Conservation (phyloP, 345 rosid species). For the Raphanus raphanistrum region DNA sequence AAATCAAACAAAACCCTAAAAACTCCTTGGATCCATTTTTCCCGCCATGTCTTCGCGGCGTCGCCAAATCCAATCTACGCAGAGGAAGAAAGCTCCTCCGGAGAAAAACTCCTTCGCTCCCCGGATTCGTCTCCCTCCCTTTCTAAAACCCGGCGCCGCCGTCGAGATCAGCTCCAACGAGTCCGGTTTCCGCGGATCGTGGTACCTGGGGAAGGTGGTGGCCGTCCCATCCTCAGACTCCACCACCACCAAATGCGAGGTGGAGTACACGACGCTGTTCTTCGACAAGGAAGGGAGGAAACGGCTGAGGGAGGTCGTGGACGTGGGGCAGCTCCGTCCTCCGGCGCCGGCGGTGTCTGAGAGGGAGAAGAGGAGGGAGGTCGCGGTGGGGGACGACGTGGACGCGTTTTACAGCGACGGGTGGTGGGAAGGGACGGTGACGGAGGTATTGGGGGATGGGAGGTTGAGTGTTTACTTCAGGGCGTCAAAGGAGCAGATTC, state of each 20-base stretch:
- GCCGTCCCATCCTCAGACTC: slow-evolving; percentile 33
- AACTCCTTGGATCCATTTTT: background rate
- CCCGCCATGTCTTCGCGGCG: slow-evolving; percentile 22
- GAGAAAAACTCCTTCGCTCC: background rate
- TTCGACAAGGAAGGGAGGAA: slow-evolving; percentile 50
- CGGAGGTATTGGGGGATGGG: slow-evolving; percentile 52
- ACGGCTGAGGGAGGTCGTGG: slow-evolving; percentile 47
- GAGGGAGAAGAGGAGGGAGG: slow-evolving; percentile 46
- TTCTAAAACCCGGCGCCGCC: slow-evolving; percentile 47
- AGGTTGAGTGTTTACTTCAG: slow-evolving; percentile 63
- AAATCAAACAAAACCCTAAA: slow-evolving; percentile 17
- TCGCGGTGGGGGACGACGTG: slow-evolving; percentile 57
- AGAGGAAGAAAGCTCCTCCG: slow-evolving; percentile 20
- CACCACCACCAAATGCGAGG: slow-evolving; percentile 33
- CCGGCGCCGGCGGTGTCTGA: slow-evolving; percentile 50
- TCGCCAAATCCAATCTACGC: slow-evolving; percentile 7
- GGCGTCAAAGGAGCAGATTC: slow-evolving; percentile 55
- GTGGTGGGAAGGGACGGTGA: slow-evolving; percentile 90
- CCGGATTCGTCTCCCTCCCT: slow-evolving; percentile 12
- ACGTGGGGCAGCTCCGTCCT: slow-evolving; percentile 47
- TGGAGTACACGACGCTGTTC: slow-evolving; percentile 55
- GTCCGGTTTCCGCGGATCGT: slow-evolving; percentile 70
- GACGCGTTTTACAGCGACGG: slow-evolving; percentile 73
- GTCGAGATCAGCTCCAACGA: slow-evolving; percentile 73
- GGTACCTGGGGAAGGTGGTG: slow-evolving; percentile 58